Evolutionary conservation across 1,139 yeast species (phyloP).

Genomic region (Candida freyschussii): DNA sequence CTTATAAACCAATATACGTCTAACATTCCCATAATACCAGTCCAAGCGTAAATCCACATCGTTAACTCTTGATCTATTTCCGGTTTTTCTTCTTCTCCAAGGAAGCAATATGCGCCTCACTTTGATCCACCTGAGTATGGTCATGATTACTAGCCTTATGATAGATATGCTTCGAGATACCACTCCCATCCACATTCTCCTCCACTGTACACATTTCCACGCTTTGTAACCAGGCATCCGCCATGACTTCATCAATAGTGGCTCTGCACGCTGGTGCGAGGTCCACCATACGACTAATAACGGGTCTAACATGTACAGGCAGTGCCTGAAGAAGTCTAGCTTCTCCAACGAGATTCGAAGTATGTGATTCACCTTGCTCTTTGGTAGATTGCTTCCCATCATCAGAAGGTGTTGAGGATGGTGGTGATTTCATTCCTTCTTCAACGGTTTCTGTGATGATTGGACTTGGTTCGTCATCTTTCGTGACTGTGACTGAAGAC

Average conservation of each 20-base stretch:
- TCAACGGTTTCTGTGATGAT: conserved; percentile 6
- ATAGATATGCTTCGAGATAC: conserved; percentile 30
- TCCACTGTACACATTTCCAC: conserved; percentile 64
- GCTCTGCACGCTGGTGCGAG: conserved; percentile 84
- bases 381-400: no score
- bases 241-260: conserved; percentile 77
- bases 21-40: not conserved
- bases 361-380: conserved; percentile 18
- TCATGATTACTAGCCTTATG: conserved; percentile 52
- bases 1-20: not conserved
- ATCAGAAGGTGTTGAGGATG: not conserved
- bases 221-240: conserved; percentile 67
- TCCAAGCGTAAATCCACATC: conserved; percentile 1
- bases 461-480: conserved; percentile 15
- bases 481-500: conserved; percentile 1
- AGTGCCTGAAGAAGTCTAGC: conserved; percentile 64
- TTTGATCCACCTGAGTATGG: conserved; percentile 87
- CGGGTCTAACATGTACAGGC: conserved; percentile 61
- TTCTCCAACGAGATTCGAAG: conserved; percentile 55
- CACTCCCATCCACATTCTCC: conserved; percentile 36
- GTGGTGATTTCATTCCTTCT: conserved; percentile 1
- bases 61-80: conserved; percentile 3
- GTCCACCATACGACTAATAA: conserved; percentile 71
- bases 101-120: conserved; percentile 93
- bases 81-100: conserved; percentile 70